These are phyloP conservation scores for Xylariaceae sp. DNA, from an alignment of 2,329 filamentous ascomycete genomes.

Conservation along the genomic window DNA sequence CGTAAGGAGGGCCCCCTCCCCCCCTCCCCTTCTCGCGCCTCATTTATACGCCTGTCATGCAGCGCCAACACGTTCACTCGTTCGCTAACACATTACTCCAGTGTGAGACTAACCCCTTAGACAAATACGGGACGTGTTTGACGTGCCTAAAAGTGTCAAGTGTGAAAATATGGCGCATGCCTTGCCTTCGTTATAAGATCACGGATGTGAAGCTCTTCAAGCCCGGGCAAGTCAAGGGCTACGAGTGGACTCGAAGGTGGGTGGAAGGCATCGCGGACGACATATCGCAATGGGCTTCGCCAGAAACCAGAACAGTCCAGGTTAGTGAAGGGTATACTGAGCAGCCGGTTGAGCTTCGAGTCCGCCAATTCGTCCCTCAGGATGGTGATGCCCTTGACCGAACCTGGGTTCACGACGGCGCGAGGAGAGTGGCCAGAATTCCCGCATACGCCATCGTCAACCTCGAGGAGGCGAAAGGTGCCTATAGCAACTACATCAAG, in stretches of 20 bases:
- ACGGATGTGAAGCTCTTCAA: constrained; percentile 62
- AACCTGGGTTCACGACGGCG: constrained; percentile 54
- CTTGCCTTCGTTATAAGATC: constrained; percentile 64
- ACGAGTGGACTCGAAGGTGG: constrained; percentile 64
- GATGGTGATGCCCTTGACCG: constrained; percentile 58
- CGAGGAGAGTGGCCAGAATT: constrained; percentile 51
- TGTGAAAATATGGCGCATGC: constrained; percentile 55
- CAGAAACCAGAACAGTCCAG: constrained; percentile 51
- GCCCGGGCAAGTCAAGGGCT: constrained; percentile 59
- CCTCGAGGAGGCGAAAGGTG: constrained; percentile 51
- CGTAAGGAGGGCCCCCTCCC: constrained; percentile 43
- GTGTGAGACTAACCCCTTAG: constrained; percentile 55
- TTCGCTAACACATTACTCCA: constrained; percentile 34
- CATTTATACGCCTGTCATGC: constrained; percentile 1
- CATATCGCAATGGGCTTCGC: constrained; percentile 58
- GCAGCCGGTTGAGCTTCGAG: constrained; percentile 50
- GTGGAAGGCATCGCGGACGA: constrained; percentile 57
- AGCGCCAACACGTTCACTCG: background rate
- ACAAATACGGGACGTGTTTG: constrained; percentile 52
- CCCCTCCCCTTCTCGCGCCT: background rate
- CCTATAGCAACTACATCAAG: constrained; percentile 55
- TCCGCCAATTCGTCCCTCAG: constrained; percentile 58
- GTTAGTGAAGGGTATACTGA: constrained; percentile 59
- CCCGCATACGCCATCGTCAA: constrained; percentile 61
- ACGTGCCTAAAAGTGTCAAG: constrained; percentile 57